Evolutionary conservation across 148 eudicot genomes (phyloP), one percentile per base, ranked within the genome.

Genomic region (Persicaria maculosa): DNA sequence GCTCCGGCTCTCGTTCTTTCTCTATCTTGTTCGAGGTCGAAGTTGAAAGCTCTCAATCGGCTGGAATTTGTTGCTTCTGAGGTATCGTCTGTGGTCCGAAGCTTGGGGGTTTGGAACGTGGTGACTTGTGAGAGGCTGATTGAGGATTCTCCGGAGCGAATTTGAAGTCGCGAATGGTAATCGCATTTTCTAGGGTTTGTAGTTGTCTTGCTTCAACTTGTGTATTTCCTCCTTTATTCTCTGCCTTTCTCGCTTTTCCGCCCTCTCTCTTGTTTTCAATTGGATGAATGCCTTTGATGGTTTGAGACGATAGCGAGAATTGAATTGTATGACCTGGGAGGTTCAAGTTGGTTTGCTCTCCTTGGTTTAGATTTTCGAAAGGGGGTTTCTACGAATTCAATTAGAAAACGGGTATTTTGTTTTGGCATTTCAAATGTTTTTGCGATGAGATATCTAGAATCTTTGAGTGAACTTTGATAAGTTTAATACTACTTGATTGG

Each of bases 11-110:
- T 59, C 36, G 36, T 17, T 65, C 70, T 40, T 19, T 16, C 46
- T 40, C 70, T 36, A 1, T 43, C 7, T 14, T 65, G 70, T 46
- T 65, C 36, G 47, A 65, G 46, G 45, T 65, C 2, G 16, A 65
- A 65, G 70, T 43, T 43, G 70, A 43, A 31, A 65, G 70, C 70
- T 65, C 52, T 48, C 46, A 65, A 65, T 14, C 40, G 46, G 19
- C 70, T 9, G 70, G 40, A 65, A 14, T 65, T 15, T 40, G 7
- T 65, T 17, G 46, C 17, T 65, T 9, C n/a, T 65, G 43, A 14
- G 47, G 43, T 64, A 45, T 40, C 43, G 7, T 65, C 3, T 43
- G 70, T 14, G 19, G 40, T 65, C 15, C 19, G 6, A 65, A 40
- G 70, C 43, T 65, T 65, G n/a, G 19, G 46, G 70, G 40, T 36